Base-by-base conservation (phyloP, 805 yeast genomes). In the Kodamaea hsintzibuensis region DNA sequence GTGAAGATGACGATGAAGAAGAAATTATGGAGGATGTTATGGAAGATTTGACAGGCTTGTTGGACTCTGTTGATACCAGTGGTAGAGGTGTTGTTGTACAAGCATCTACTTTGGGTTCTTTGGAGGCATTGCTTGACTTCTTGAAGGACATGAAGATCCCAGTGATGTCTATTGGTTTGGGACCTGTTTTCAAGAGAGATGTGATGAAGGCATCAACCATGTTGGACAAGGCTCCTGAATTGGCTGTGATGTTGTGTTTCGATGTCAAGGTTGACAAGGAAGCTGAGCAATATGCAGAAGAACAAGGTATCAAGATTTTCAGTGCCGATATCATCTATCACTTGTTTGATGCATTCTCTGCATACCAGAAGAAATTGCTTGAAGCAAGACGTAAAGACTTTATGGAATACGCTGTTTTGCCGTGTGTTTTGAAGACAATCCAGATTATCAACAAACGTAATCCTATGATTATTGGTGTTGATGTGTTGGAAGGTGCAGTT, bases 381-480 rank as follows among this genome's bases (percentile, higher is more conserved):
- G 99, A 93, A 71, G 85, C 85, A 71, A 89, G 96, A 75, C 88
- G 98, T 74, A 84, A 86, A 70, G 96, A 90, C 61, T 89, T 88
- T 74, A 78, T 86, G 74, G 93, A 86, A 63, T 88, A 82, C 64
- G 99, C 98, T 47, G 88, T 89, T 49, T 92, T 85, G 85, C 99
- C 99, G 63, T 88, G 96, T 80, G 97, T 93, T 35, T 76, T 95
- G 76, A 89, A 90, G 74, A 95, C 98, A 14, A 73, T 95, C 61
- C 98, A 95, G 78, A 90, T 95, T 68, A 95, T 95, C 72, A 95
- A 95, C 85, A 93, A 93, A 79, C 89, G 99, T 76, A 91, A 92
- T 72, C 99, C 99, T 58, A 95, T 95, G 98, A 92, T 95, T 68
- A 89, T 95, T 67, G 99, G 99, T 84, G 98, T 95, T 55, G 99